phyloP scores from a whole-genome alignment of 176 grass and related monocot genomes.

The Zea mays region DNA sequence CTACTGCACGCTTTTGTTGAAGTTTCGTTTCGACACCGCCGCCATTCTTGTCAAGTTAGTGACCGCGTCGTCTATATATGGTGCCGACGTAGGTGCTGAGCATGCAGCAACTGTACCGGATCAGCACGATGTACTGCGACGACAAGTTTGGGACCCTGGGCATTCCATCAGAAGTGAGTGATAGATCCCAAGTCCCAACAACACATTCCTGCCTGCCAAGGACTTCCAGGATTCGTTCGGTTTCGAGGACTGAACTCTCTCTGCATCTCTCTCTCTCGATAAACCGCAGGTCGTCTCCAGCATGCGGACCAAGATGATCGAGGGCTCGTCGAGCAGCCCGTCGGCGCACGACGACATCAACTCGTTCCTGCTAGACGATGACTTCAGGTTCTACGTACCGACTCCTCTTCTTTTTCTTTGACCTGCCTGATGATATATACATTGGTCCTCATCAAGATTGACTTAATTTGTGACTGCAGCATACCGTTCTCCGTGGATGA shows the following conservation, averaged over 20 bases:
- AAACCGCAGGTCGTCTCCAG: conserved; percentile 45
- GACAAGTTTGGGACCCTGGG: conserved; percentile 64
- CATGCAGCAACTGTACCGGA: conserved; percentile 64
- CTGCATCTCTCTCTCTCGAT: background rate
- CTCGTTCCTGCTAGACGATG: conserved; percentile 67
- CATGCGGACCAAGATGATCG: conserved; percentile 52
- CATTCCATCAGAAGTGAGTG: conserved; percentile 53
- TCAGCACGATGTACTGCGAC: conserved; percentile 72
- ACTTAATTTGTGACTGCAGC: conserved; percentile 28
- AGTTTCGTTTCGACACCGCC: no score
- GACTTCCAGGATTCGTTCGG: background rate
- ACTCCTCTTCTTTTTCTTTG: background rate
- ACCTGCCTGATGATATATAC: background rate
- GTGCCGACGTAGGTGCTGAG: conserved; percentile 46
- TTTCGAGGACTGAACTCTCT: background rate
- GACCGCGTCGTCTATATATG: background rate
- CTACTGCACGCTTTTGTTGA: background rate
- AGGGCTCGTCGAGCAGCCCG: conserved; percentile 43
- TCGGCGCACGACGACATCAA: conserved; percentile 59
- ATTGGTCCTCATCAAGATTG: background rate
- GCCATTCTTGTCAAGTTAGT: background rate
- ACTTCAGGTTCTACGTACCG: conserved; percentile 44
- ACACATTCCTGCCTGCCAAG: background rate
- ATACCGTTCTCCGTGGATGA: conserved; percentile 61
- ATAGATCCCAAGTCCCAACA: background rate